Evolutionary conservation across 192 early-diverging fungal genomes (phyloP), one percentile per base, ranked within the genome.

Genomic region (Jimgerdemannia flammicorona): DNA sequence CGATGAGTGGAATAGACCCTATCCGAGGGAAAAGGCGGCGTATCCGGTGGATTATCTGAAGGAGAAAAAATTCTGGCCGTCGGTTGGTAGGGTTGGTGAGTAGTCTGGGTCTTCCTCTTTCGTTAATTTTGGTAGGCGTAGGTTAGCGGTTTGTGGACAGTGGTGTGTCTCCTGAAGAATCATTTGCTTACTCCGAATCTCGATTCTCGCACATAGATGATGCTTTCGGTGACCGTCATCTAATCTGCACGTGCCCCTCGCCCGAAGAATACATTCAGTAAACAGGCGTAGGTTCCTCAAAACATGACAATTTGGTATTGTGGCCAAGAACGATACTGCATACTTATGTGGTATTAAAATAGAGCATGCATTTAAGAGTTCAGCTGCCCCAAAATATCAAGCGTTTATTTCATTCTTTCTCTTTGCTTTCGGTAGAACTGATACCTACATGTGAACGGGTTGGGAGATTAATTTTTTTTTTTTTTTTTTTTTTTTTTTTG

Each of bases 41-140:
- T 99, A 92, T 87, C 98, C 98, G 3, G 77, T 97, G 84, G 80
- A 89, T 4, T 81, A 87, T 43, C 86, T 99, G 75, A 85, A 87
- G 72, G 91, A 92, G 81, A 90, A 90, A 86, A 99, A 99, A 92
- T 97, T 99, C 84, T 99, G 96, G 95, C 98, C 98, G 29, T 92
- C 93, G n/a, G 92, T 96, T 42, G 87, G 91, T 29, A 88, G 98
- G 70, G 86, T 94, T 73, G 78, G 81, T 75, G 77, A 67, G 78
- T 74, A 59, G 6, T 29, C 29, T 29, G 29, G 29, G 29, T 29
- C 29, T 29, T 29, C 29, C 29, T 29, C 29, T 78, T 20, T 3
- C 39, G 19, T 44, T 80, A 3, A 77, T 80, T 11, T 44, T 42
- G 39, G 72, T 40, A 41, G 11, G 79, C 81, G 49, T 19, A 8